phyloP scores from a whole-genome alignment of 2,329 filamentous ascomycete genomes.

The Cryoendolithus antarcticus region DNA sequence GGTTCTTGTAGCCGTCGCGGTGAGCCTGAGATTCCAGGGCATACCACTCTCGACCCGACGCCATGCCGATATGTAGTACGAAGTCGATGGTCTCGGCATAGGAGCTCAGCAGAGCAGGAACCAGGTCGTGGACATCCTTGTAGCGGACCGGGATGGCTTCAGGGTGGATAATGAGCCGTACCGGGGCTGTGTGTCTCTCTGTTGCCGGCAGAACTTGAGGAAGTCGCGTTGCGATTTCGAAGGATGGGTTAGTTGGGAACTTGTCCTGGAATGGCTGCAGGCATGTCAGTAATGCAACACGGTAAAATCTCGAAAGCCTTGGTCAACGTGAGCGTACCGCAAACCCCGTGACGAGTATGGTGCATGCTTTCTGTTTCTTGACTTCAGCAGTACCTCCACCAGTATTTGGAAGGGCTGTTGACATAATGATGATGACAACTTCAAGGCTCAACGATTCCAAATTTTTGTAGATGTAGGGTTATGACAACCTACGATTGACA shows the following conservation, averaged over 20 bases:
- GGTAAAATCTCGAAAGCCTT: constrained; percentile 1
- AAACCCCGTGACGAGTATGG: constrained; percentile 32
- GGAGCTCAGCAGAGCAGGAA: constrained; percentile 50
- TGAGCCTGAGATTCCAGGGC: constrained; percentile 59
- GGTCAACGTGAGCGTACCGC: constrained; percentile 21
- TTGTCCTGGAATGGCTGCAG: constrained; percentile 62
- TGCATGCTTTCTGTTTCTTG: too few relatives aligned
- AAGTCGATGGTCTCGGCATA: constrained; percentile 44
- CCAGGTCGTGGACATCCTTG: constrained; percentile 46
- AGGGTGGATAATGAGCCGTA: constrained; percentile 54
- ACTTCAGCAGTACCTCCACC: too few relatives aligned
- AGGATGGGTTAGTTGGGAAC: constrained; percentile 61
- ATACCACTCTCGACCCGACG: constrained; percentile 52
- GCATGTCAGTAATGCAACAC: constrained; percentile 1
- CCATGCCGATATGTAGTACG: constrained; percentile 71
- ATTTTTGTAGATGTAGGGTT: too few relatives aligned
- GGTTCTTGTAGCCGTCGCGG: constrained; percentile 56
- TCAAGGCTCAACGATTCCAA: too few relatives aligned
- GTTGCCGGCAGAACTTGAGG: constrained; percentile 46
- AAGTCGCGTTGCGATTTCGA: constrained; percentile 61
- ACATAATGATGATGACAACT: too few relatives aligned
- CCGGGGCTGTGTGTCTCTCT: constrained; percentile 26
- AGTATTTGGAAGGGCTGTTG: too few relatives aligned
- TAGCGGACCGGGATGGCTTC: constrained; percentile 61
- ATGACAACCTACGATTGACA: too few relatives aligned